phyloP scores from a whole-genome alignment of 495 filamentous ascomycete species.

The Friedmanniomyces simplex region DNA sequence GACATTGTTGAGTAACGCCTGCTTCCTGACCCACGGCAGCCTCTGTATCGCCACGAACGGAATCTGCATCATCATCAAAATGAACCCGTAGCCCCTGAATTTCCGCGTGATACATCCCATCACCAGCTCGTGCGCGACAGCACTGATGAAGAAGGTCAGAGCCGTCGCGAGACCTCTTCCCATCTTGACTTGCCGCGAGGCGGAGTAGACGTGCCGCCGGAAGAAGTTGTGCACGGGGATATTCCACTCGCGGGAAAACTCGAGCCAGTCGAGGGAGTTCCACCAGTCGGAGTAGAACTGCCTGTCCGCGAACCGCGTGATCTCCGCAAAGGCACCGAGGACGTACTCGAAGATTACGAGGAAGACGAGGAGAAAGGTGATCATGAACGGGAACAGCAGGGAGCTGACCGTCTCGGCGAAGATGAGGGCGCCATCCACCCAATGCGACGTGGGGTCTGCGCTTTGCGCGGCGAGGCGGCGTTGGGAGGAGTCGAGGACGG shows the following conservation, averaged over 20 bases:
- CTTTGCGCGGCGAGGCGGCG: conserved; percentile 39
- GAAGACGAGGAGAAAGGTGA: conserved; percentile 41
- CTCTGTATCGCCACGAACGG: conserved; percentile 88
- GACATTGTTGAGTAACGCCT: conserved; percentile 76
- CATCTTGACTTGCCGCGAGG: conserved; percentile 55
- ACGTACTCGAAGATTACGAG: conserved; percentile 61
- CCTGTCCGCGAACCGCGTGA: conserved; percentile 86
- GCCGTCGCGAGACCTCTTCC: conserved; percentile 71
- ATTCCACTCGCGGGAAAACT: conserved; percentile 97
- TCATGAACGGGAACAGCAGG: conserved; percentile 94
- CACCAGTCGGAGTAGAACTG: conserved; percentile 98
- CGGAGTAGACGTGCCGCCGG: conserved; percentile 84
- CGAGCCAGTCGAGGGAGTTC: conserved; percentile 81
- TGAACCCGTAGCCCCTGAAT: conserved; percentile 82
- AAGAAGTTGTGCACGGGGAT: conserved; percentile 97
- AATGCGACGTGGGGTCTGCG: conserved; percentile 38
- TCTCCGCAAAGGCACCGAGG: conserved; percentile 86
- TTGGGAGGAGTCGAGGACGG: conserved; percentile 70
- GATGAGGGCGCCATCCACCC: conserved; percentile 62
- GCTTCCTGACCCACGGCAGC: conserved; percentile 59
- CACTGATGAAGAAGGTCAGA: conserved; percentile 84
- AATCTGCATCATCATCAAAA: conserved; percentile 91
- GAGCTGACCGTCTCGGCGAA: conserved; percentile 83
- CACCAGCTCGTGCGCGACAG: conserved; percentile 85
- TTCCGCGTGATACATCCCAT: conserved; percentile 99